Conservation (phyloP, 2,329 filamentous ascomycete species). For the Byssothecium circinans region DNA sequence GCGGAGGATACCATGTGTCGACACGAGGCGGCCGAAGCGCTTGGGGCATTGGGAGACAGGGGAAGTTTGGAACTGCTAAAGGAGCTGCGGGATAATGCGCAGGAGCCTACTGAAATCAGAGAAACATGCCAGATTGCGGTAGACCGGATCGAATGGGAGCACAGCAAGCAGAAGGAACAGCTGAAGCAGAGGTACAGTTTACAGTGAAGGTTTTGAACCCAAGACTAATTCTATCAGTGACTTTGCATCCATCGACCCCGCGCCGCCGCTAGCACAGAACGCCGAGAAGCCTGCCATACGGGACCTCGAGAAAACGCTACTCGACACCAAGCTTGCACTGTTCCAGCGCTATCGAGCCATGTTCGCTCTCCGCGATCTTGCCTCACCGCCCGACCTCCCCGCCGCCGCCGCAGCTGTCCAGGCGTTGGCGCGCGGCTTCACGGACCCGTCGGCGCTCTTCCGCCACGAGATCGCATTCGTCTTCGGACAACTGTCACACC, state of each 20-base stretch:
- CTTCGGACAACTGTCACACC: conserved; percentile 93
- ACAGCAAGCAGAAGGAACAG: conserved; percentile 66
- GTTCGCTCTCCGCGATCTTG: conserved; percentile 94
- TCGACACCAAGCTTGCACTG: conserved; percentile 76
- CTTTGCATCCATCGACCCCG: conserved; percentile 93
- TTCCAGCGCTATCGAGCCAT: conserved; percentile 96
- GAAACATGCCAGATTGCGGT: conserved; percentile 98
- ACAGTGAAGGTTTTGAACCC: neutral
- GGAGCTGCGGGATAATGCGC: conserved; percentile 70
- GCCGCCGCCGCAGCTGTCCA: conserved; percentile 86
- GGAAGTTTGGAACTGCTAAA: conserved; percentile 74
- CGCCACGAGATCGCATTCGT: conserved; percentile 98
- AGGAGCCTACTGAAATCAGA: conserved; percentile 77
- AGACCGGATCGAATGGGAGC: conserved; percentile 91
- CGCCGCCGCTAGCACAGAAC: conserved; percentile 79
- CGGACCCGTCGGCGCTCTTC: conserved; percentile 87
- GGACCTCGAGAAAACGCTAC: conserved; percentile 72
- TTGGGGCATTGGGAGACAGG: conserved; percentile 80
- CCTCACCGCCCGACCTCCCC: conserved; percentile 86
- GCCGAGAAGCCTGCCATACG: conserved; percentile 65
- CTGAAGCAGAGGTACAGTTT: conserved; percentile 67
- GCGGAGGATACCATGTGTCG: conserved; percentile 93
- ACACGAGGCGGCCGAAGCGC: conserved; percentile 93
- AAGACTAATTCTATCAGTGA: conserved; percentile 61
- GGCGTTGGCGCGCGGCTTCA: conserved; percentile 81